Base-by-base conservation (phyloP, 805 yeast genomes). In the Kodamaea kaohsiungensis region DNA sequence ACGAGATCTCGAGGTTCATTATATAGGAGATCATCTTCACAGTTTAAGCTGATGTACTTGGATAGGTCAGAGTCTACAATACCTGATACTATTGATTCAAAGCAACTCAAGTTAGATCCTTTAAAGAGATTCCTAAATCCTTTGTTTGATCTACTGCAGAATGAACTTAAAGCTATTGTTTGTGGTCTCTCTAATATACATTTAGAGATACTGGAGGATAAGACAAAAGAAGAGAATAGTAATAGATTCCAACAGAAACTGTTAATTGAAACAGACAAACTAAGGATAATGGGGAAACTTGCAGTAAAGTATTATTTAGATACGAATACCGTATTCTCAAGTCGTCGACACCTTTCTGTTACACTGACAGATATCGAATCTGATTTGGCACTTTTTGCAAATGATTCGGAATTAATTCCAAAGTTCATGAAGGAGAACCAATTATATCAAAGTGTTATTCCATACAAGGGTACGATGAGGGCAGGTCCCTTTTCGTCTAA, bases 391-490 rank as follows among this genome's bases (percentile, higher is more conserved):
- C 42, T 62, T 42, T 64, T 70, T 33, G 52, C 51, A 7, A 40
- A 54, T 19, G 59, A 64, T 50, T 61, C 64, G 7, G 53, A 53
- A 6, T 46, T 71, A 15, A 60, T 71, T 10, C 60, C 64, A 7
- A 61, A 55, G 19, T 71, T 71, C 55, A 75, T 76, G 79, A 67
- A 63, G 45, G 58, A 56, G 16, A 65, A 68, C 55, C 52, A 58
- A 13, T 52, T 76, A 30, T 62, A 69, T 47, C 61, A 64, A 9
- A 48, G 60, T 15, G 64, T 72, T 39, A 56, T 72, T n/a, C 76
- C 76, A 4, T 71, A 59, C 45, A 57, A 59, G 38, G 77, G 75
- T 3, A 65, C 65, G 15, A 65, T 59, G 56, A 60, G 65, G 49
- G 52, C 57, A 3, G 69, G 65, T 1, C 58, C 60, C 38, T 43